A percentile compares a stretch with the other conserved stretches of the same genome.
Conservation (phyloP, 2,329 filamentous ascomycete species). For the Fusarium multiceps region DNA sequence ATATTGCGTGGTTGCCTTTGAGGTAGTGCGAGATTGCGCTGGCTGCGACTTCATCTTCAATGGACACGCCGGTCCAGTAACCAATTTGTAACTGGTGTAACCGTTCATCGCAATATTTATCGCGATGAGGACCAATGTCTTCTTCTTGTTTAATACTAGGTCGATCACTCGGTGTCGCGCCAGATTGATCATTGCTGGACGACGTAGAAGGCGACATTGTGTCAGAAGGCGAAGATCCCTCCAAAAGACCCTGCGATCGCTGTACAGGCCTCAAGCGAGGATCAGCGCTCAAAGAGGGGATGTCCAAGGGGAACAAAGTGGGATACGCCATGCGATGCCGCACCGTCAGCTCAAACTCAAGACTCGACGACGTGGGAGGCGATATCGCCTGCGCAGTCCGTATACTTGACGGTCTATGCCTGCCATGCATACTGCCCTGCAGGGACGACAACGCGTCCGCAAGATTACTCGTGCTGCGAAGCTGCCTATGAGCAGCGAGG, state of each 20-base stretch:
- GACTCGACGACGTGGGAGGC: slow-evolving; percentile 28
- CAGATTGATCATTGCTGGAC: slow-evolving; percentile 6
- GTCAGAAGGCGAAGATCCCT: slow-evolving; percentile 23
- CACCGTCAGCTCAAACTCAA: slow-evolving; percentile 38
- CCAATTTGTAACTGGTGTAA: slow-evolving; percentile 34
- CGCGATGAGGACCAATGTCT: background rate
- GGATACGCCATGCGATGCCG: slow-evolving; percentile 34
- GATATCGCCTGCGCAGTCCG: slow-evolving; percentile 12
- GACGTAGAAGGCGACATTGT: slow-evolving; percentile 21
- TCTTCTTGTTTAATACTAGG: slow-evolving; percentile 2
- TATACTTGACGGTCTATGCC: slow-evolving; percentile 23
- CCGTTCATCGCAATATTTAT: slow-evolving; percentile 11
- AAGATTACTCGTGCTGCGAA: background rate
- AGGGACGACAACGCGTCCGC: slow-evolving; percentile 19
- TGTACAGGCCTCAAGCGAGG: slow-evolving; percentile 7
- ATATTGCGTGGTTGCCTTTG: slow-evolving; percentile 49
- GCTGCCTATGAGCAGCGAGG: slow-evolving; percentile 4
- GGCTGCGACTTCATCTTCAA: slow-evolving; percentile 48
- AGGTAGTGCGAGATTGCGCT: slow-evolving; percentile 50
- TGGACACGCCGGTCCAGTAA: slow-evolving; percentile 50
- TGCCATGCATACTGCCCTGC: slow-evolving; percentile 28
- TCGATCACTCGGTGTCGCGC: slow-evolving; percentile 12
- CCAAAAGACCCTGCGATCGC: background rate
- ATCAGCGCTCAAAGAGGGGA: slow-evolving; percentile 12
- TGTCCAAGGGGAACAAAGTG: slow-evolving; percentile 23